A percentile compares a stretch with the other conserved stretches of the same genome.
phyloP scores from a whole-genome alignment of 2,329 filamentous ascomycete genomes.

The Colletotrichum lindemuthianum region DNA sequence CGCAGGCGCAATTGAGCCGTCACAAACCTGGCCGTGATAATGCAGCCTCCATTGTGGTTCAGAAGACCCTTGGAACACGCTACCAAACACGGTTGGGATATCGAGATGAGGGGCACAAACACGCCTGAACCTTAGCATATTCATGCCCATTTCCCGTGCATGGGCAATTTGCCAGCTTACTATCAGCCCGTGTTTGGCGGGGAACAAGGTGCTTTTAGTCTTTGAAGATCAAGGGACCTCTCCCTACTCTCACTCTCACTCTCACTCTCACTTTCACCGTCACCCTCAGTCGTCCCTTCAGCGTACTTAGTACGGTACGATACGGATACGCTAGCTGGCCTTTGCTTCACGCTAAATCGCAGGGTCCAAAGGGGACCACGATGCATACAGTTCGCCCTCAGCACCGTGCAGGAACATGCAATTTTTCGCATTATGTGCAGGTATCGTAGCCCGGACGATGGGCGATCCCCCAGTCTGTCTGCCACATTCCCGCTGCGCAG shows the following conservation, averaged over 20 bases:
- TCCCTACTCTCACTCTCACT: no score
- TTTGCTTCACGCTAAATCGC: no score
- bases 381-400: no score
- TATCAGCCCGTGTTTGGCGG: constrained; percentile 6
- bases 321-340: no score
- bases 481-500: constrained; percentile 6
- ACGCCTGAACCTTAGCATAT: constrained; percentile 22
- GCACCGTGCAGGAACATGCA: no score
- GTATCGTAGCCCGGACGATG: no score
- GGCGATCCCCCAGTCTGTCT: not conserved
- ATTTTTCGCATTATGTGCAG: not conserved
- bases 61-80: constrained; percentile 6
- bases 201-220: not conserved
- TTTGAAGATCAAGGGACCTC: no score
- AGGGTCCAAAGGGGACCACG: no score
- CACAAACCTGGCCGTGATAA: constrained; percentile 1
- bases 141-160: constrained; percentile 20
- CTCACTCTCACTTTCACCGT: not conserved
- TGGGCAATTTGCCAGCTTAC: constrained; percentile 23
- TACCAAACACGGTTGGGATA: not conserved
- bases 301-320: no score
- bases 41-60: constrained; percentile 13
- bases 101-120: constrained; percentile 2
- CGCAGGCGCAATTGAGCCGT: not conserved
- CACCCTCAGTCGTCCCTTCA: not conserved